Evolutionary conservation across 2,329 filamentous ascomycete genomes (phyloP).

Genomic region (Rhynchosporium graminicola): DNA sequence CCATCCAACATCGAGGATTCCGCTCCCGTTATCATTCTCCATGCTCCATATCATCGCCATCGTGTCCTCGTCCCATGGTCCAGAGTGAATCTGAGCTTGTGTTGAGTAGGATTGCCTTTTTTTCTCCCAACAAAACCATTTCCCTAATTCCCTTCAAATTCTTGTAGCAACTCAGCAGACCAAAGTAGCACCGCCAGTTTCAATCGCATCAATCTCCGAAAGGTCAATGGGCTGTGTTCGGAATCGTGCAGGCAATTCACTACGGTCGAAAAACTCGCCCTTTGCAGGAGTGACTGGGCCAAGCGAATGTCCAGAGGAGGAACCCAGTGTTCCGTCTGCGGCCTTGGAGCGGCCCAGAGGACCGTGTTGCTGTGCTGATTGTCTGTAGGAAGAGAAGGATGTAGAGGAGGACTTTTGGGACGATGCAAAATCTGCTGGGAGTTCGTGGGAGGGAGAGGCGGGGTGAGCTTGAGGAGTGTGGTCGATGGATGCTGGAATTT

Average conservation of each 20-base stretch:
- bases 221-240: slow-evolving; percentile 70
- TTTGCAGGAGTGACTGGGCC: slow-evolving; percentile 70
- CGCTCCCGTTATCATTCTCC: neutral
- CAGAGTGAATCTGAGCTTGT: neutral
- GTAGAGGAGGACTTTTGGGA: slow-evolving; percentile 32
- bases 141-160: neutral
- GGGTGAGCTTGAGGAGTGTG: slow-evolving; percentile 51
- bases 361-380: slow-evolving; percentile 60
- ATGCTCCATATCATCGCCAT: slow-evolving; percentile 5
- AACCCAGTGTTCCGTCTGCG: slow-evolving; percentile 33
- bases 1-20: neutral
- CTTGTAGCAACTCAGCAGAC: slow-evolving; percentile 40
- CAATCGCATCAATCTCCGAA: slow-evolving; percentile 92
- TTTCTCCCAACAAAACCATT: slow-evolving; percentile 7
- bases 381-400: slow-evolving; percentile 60
- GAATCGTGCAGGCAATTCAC: slow-evolving; percentile 84
- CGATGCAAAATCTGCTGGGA: slow-evolving; percentile 58
- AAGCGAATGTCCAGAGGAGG: slow-evolving; percentile 60
- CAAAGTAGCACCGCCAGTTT: slow-evolving; percentile 83
- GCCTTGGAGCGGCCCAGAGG: slow-evolving; percentile 46
- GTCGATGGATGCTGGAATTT: slow-evolving; percentile 51
- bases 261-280: slow-evolving; percentile 85
- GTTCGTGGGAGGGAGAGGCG: slow-evolving; percentile 52
- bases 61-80: slow-evolving; percentile 1
- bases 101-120: slow-evolving; percentile 18